Evolutionary conservation across 2,329 filamentous ascomycete genomes (phyloP).

Genomic region (Cladophialophora yegresii): DNA sequence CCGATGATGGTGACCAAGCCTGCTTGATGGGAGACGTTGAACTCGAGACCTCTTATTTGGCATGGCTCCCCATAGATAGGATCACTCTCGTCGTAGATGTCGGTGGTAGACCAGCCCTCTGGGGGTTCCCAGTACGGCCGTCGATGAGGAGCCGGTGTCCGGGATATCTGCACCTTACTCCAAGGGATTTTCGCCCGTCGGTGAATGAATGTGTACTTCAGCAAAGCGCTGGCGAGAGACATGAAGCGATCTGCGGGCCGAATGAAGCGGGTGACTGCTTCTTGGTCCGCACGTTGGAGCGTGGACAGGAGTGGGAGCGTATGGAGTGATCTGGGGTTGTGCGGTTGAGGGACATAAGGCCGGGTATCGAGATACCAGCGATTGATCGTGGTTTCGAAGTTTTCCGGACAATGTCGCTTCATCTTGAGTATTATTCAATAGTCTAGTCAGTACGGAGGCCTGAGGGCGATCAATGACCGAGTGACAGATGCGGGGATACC

Average conservation of each 20-base stretch:
- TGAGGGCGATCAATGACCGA: no score
- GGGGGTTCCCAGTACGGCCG: constrained; percentile 58
- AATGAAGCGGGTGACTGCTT: constrained; percentile 53
- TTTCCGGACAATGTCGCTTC: constrained; percentile 2
- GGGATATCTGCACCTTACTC: constrained; percentile 57
- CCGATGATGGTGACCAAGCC: constrained; percentile 63
- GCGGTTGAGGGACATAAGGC: constrained; percentile 39
- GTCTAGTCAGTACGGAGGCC: not conserved
- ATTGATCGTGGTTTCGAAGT: constrained; percentile 35
- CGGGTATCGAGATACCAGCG: constrained; percentile 52
- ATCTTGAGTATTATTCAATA: constrained; percentile 4
- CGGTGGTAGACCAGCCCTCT: constrained; percentile 29
- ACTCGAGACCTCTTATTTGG: constrained; percentile 51
- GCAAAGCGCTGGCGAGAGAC: constrained; percentile 61
- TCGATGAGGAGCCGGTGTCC: constrained; percentile 52
- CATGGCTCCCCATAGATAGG: constrained; percentile 3
- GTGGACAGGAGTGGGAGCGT: constrained; percentile 46
- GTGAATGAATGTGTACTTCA: constrained; percentile 64
- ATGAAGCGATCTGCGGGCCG: constrained; percentile 61
- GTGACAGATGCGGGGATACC: not conserved
- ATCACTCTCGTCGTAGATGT: constrained; percentile 16
- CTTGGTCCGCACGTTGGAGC: constrained; percentile 53
- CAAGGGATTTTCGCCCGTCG: constrained; percentile 58
- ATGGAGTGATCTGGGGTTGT: constrained; percentile 22
- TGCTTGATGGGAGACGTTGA: constrained; percentile 67